Evolutionary conservation across 148 eudicot genomes (phyloP).

Genomic region (Dysphania ambrosioides): DNA sequence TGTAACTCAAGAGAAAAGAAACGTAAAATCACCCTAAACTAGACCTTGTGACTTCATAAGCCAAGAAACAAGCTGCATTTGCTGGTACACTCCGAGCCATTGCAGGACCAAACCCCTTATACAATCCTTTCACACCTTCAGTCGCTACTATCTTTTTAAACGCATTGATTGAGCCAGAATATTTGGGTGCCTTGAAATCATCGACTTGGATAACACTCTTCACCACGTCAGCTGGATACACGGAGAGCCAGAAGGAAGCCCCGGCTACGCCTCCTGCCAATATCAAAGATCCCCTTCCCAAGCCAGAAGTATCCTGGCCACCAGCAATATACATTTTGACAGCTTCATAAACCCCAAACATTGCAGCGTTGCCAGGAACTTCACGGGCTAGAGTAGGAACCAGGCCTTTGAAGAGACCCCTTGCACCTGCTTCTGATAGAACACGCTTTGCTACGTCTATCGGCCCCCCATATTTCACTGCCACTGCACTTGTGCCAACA

Average conservation of each 20-base stretch:
- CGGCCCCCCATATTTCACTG: conserved; percentile 81
- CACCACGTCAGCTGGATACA: conserved; percentile 88
- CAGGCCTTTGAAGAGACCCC: conserved; percentile 86
- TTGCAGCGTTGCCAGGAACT: conserved; percentile 87
- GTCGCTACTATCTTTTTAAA: conserved; percentile 60
- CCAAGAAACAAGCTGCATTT: conserved; percentile 97
- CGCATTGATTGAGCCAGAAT: conserved; percentile 66
- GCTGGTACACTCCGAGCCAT: conserved; percentile 94
- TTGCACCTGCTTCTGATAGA: conserved; percentile 67
- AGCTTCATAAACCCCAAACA: conserved; percentile 92
- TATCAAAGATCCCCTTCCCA: conserved; percentile 69
- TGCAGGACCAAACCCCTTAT: conserved; percentile 96
- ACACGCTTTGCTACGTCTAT: conserved; percentile 80
- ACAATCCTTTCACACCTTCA: conserved; percentile 83
- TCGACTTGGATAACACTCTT: conserved; percentile 90
- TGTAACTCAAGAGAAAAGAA: background rate
- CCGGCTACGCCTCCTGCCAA: conserved; percentile 92
- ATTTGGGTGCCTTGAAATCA: conserved; percentile 75
- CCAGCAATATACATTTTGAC: conserved; percentile 69
- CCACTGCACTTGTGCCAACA: conserved; percentile 40
- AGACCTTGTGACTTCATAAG: conserved; percentile 83
- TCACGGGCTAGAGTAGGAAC: conserved; percentile 89
- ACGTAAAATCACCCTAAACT: conserved; percentile 57
- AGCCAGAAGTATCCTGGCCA: conserved; percentile 65
- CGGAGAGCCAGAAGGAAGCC: conserved; percentile 67